Base-by-base conservation (phyloP, 164 flowering plant species). In the Aristolochia contorta region DNA sequence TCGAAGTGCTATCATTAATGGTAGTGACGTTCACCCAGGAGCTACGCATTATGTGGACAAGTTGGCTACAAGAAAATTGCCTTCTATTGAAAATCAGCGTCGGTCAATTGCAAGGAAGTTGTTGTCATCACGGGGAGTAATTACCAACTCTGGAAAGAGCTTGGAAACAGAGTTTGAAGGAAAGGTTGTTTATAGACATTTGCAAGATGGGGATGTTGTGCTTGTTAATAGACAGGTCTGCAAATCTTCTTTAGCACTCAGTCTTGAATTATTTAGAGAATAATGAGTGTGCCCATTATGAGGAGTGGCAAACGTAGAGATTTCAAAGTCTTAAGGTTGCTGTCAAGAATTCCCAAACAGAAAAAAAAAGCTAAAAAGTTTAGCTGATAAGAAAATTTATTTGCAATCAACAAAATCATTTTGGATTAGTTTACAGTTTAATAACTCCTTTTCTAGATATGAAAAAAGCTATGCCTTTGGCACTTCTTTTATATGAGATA, bases 201-300 rank as follows among this genome's bases (percentile, higher is more conserved):
- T 94, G 69, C 87, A 74, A 68, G 92, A 94, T 81, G 99, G 99
- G 22, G 99, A 94, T 75, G 72, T 86, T 73, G 96, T 94, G 20
- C 96, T 94, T 19, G 91, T 91, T 33, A 94, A 94, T 74, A 75
- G 99, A 21, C 99, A 94, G 97, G 99, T 87, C 68, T 18, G 25
- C 12, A 23, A 50, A 41, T 18, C 43, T 3, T 10, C 43, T 3
- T 37, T 37, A 8, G 7, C 12, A 37, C 43, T 10, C 1, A 37
- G 43, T 37, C 9, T 37, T 37, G 1, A 6, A 1, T 37, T 37
- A 7, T 37, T 27, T 27, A 27, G 30, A 27, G 30, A 27, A 27
- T 27, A 27, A 27, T 27, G 30, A 27, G 5, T 27, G 30, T 27
- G 30, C 30, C 5, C 30, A 27, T 27, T 27, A 27, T 27, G 30